phyloP scores from a whole-genome alignment of 1,139 yeast genomes.

The Yamadazyma triangularis region DNA sequence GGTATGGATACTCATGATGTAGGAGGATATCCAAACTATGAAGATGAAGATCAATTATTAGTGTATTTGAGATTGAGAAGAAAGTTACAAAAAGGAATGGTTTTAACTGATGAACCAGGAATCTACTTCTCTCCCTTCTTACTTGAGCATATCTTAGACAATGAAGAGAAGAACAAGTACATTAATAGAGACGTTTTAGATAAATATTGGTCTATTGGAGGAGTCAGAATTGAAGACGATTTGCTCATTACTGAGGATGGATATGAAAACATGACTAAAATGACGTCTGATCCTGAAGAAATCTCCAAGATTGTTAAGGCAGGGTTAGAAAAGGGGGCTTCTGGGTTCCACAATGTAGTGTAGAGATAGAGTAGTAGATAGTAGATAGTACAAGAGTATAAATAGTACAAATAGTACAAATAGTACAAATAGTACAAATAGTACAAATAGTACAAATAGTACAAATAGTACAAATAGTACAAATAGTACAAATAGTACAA shows the following conservation, averaged over 20 bases:
- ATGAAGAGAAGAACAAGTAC: slow-evolving; percentile 53
- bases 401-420: too few relatives aligned
- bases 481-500: too few relatives aligned
- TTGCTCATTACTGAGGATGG: slow-evolving; percentile 74
- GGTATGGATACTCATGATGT: slow-evolving; percentile 98
- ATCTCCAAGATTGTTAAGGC: slow-evolving; percentile 69
- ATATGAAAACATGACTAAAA: slow-evolving; percentile 71
- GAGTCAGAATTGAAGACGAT: slow-evolving; percentile 95
- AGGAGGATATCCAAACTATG: slow-evolving; percentile 82
- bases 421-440: too few relatives aligned
- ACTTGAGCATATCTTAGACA: slow-evolving; percentile 59
- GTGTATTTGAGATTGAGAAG: slow-evolving; percentile 79
- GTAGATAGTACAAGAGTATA: too few relatives aligned
- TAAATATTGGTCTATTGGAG: slow-evolving; percentile 84
- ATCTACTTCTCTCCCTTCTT: slow-evolving; percentile 83
- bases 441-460: too few relatives aligned
- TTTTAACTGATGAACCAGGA: slow-evolving; percentile 94
- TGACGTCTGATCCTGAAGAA: slow-evolving; percentile 82
- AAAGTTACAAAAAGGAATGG: slow-evolving; percentile 69
- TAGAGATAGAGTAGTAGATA: too few relatives aligned
- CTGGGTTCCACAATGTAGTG: slow-evolving; percentile 60
- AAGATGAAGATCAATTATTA: slow-evolving; percentile 73
- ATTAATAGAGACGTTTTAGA: slow-evolving; percentile 65
- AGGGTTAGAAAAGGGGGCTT: slow-evolving; percentile 62
- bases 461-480: too few relatives aligned